Conservation (phyloP, 768 basidiomycete genomes). For the Termitomyces sp. region DNA sequence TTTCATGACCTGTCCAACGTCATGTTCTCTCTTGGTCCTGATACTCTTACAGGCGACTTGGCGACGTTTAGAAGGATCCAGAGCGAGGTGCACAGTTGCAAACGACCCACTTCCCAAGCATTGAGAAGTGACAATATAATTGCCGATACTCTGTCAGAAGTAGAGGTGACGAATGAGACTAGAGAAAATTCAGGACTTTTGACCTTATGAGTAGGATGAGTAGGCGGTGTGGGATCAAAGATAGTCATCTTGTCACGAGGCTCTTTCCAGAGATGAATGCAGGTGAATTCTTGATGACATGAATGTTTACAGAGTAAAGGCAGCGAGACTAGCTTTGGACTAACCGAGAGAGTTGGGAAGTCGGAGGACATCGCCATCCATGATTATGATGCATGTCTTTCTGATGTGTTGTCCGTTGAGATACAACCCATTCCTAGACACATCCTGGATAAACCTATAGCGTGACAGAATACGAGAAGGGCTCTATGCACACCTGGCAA, state of each 20-base stretch:
- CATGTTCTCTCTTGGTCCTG: constrained; percentile 53
- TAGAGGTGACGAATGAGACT: not conserved
- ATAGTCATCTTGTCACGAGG: constrained; percentile 47
- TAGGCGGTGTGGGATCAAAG: constrained; percentile 60
- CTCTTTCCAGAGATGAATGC: constrained; percentile 51
- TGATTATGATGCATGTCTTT: constrained; percentile 63
- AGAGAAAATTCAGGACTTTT: not conserved
- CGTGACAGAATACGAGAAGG: not conserved
- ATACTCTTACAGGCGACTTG: constrained; percentile 88
- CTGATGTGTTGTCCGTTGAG: constrained; percentile 67
- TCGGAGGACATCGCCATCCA: constrained; percentile 69
- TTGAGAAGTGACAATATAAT: constrained; percentile 71
- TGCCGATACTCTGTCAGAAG: constrained; percentile 43
- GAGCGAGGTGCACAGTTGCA: constrained; percentile 75
- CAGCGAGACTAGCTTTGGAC: not conserved
- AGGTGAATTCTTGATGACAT: constrained; percentile 52
- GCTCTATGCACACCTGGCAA: constrained; percentile 50
- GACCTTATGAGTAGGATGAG: constrained; percentile 49
- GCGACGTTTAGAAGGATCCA: constrained; percentile 54
- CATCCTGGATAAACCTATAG: constrained; percentile 34
- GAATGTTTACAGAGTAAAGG: not conserved
- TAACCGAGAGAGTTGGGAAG: constrained; percentile 64
- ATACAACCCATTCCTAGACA: constrained; percentile 70
- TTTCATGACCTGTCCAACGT: constrained; percentile 62
- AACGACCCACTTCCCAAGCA: constrained; percentile 79